Evolutionary conservation across 2,329 filamentous ascomycete genomes (phyloP).

Genomic region (Cordyceps javanica): DNA sequence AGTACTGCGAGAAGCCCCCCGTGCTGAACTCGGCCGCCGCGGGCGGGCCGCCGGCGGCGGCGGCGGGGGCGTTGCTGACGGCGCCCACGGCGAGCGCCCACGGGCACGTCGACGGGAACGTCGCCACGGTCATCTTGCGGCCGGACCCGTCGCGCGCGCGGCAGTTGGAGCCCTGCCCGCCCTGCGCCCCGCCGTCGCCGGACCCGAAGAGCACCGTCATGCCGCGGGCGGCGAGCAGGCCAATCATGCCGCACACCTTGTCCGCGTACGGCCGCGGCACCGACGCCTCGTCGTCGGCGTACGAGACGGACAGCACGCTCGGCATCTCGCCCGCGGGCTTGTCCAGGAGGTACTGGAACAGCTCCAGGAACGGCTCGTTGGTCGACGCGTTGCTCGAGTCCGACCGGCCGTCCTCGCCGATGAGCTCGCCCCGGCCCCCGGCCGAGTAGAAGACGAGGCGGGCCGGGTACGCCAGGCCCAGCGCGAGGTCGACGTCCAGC

Average conservation of each 20-base stretch:
- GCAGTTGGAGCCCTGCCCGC: constrained; percentile 44
- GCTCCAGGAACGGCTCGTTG: constrained; percentile 54
- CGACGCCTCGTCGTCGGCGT: constrained; percentile 51
- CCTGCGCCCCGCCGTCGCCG: constrained; percentile 44
- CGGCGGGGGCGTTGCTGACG: constrained; percentile 39
- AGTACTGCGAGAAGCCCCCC: constrained; percentile 49
- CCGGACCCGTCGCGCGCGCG: constrained; percentile 52
- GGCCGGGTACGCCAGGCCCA: constrained; percentile 39
- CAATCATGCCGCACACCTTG: constrained; percentile 47
- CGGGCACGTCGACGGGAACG: constrained; percentile 62
- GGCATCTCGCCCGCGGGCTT: constrained; percentile 41
- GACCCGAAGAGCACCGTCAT: constrained; percentile 44
- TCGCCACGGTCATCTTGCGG: constrained; percentile 49
- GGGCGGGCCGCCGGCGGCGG: constrained; percentile 30
- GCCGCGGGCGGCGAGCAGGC: constrained; percentile 46
- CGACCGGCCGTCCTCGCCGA: constrained; percentile 32
- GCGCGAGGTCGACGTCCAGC: constrained; percentile 43
- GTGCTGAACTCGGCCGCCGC: constrained; percentile 39
- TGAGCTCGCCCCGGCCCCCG: constrained; percentile 36
- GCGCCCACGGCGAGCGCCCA: constrained; percentile 63
- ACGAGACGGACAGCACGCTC: constrained; percentile 52
- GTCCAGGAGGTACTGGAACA: constrained; percentile 43
- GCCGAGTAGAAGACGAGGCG: constrained; percentile 39
- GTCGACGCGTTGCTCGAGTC: constrained; percentile 25
- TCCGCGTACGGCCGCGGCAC: constrained; percentile 46